A percentile compares a stretch with the other conserved stretches of the same genome.
phyloP scores from a whole-genome alignment of 176 grass and related monocot species.

The Melocanna baccifera region DNA sequence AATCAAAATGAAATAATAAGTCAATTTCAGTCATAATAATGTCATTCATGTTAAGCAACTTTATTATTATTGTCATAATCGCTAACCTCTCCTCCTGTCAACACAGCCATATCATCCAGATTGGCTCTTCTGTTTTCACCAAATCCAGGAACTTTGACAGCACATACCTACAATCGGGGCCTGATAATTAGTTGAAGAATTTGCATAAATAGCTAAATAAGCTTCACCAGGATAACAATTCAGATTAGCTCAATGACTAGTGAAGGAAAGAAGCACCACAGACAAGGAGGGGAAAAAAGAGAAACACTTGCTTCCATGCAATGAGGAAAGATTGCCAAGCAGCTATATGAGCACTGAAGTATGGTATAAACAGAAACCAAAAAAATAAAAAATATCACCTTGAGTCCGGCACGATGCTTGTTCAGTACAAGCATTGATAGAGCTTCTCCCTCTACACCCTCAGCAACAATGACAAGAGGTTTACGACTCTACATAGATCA shows the following conservation, averaged over 20 bases:
- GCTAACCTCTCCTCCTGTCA: constrained; percentile 84
- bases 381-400: constrained; percentile 51
- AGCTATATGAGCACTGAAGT: no score
- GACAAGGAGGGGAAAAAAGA: no score
- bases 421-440: constrained; percentile 78
- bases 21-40: constrained; percentile 17
- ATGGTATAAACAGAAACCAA: background rate
- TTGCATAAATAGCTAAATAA: constrained; percentile 15
- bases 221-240: background rate
- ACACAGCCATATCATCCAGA: constrained; percentile 85
- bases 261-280: no score
- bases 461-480: constrained; percentile 77
- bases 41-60: background rate
- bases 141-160: constrained; percentile 95
- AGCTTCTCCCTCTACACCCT: constrained; percentile 87
- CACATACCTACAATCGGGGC: constrained; percentile 66
- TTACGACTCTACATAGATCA: constrained; percentile 54
- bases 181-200: constrained; percentile 14
- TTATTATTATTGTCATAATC: constrained; percentile 10
- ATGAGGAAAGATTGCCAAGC: no score
- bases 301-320: no score
- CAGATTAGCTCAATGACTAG: no score
- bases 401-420: constrained; percentile 80
- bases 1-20: constrained; percentile 36
- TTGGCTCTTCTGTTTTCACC: constrained; percentile 88